Evolutionary conservation across 805 yeast species (phyloP).

Genomic region (Wickerhamomyces sydowiorum): DNA sequence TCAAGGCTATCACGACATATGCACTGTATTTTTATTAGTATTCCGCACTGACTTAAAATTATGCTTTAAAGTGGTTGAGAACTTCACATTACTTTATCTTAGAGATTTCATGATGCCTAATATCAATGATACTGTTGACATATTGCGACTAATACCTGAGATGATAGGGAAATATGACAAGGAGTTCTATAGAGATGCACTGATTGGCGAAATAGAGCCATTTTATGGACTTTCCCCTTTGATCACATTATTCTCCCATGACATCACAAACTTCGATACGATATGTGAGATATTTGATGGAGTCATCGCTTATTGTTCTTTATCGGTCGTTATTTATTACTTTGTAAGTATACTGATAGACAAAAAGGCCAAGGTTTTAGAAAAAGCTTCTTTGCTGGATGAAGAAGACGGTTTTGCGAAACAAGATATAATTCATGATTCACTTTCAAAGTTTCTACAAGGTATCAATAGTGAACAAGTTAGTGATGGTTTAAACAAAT

Average conservation of each 20-base stretch:
- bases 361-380: slow-evolving; percentile 38
- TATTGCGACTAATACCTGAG: slow-evolving; percentile 60
- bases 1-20: slow-evolving; percentile 92
- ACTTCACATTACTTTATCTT: slow-evolving; percentile 53
- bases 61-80: slow-evolving; percentile 40
- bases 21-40: slow-evolving; percentile 56
- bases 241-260: slow-evolving; percentile 76
- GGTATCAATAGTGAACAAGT: slow-evolving; percentile 19
- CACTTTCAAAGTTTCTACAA: slow-evolving; percentile 22
- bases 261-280: slow-evolving; percentile 41
- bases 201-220: slow-evolving; percentile 42
- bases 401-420: slow-evolving; percentile 7
- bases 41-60: slow-evolving; percentile 30
- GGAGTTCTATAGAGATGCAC: slow-evolving; percentile 28
- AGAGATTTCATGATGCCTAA: slow-evolving; percentile 83
- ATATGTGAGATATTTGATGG: slow-evolving; percentile 65
- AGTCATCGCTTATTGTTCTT: slow-evolving; percentile 50
- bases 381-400: slow-evolving; percentile 20
- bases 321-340: slow-evolving; percentile 49
- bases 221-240: slow-evolving; percentile 71
- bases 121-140: slow-evolving; percentile 59
- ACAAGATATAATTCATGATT: background rate
- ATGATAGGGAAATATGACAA: slow-evolving; percentile 46
- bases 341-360: slow-evolving; percentile 50
- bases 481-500: slow-evolving; percentile 23